Base-by-base conservation (phyloP, 2,329 filamentous ascomycete species). In the Dactylellina sp. region DNA sequence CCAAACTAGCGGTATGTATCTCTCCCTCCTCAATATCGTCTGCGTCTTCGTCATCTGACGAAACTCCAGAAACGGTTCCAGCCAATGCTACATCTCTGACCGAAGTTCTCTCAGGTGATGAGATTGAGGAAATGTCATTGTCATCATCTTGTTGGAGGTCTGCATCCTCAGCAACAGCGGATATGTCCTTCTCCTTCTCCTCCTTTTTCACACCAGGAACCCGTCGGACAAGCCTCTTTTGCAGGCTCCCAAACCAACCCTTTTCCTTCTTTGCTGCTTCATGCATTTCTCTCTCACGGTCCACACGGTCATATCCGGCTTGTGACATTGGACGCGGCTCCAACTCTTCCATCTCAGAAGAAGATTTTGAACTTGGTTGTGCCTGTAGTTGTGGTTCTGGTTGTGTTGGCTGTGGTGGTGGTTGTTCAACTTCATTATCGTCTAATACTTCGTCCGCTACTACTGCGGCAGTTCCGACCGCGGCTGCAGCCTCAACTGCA, bases 271-370 rank as follows among this genome's bases (percentile, higher is more conserved):
- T 75, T 9, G 57, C 55, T 4, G 60, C 64, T 32, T 70, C 71
- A 22, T 64, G 71, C 53, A 64, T 55, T 25, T 70, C 57, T 16
- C 62, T 40, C 22, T 68, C 63, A 0, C 59, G 56, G 14, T 75
- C 71, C 1, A 70, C 70, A 32, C 71, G 56, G 1, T 68, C 62
- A 16, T 70, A 49, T 4, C 59, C 64, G 9, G 56, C 71, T 64
- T 63, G 52, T 7, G 71, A 75, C 63, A 70, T 75, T 2, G 70
- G 70, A 42, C 61, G 70, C 16, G 70, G 70, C 46, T 74, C 70
- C 1, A 74, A 49, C 18, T 75, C 56, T 40, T 68, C 64, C 71
- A 75, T 75, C 24, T 66, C 70, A 1, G 61, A 52, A 20, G n/a
- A 22, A 9, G 52, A 42, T 20, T 25, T 39, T 4, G 42, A 49